Base-by-base conservation (phyloP, 192 early-diverging fungal genomes). In the Globomyces pollinis-pini region DNA sequence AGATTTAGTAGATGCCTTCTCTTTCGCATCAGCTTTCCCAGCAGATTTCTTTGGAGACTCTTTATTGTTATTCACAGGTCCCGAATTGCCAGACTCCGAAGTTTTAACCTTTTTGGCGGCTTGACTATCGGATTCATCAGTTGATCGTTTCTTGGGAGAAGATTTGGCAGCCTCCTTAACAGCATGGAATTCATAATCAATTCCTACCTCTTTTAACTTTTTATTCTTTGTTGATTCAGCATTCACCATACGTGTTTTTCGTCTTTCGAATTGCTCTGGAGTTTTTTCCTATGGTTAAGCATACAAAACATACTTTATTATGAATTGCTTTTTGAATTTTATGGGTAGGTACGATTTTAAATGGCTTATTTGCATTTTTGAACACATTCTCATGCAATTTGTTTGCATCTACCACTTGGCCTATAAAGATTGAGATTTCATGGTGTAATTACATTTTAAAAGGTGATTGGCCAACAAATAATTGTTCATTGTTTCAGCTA, bases 401-500 rank as follows among this genome's bases (percentile, higher is more conserved):
- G 12, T 87, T 80, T n/a, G 59, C 23, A 5, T 83, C 79, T 24
- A 69, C 34, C 11, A 43, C 24, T 24, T 55, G 29, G 32, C 34
- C 29, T 36, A 21, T 57, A 12, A 23, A n/a, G n/a, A n/a, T n/a
- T n/a, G n/a, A n/a, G n/a, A n/a, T n/a, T 45, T 32, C 21, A 32
- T 16, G 18, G 42, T 31, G 45, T 66, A 30, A 69, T 71, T 75
- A 81, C 91, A 94, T 67, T 86, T 81, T 30, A 96, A 74, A 20
- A 90, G 49, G 42, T 84, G 86, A 50, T 84, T 86, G 56, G 79
- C 89, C 61, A 96, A 64, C 57, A 93, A 57, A 65, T 96, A 96
- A 79, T 93, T 92, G 74, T 98, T 60, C 96, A 98, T 98, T 11
- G 96, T 98, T 18, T 91, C 86, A 9, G 91, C 91, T 2, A 93